Conservation (phyloP, 2,329 filamentous ascomycete genomes). For the Fusarium sp. region DNA sequence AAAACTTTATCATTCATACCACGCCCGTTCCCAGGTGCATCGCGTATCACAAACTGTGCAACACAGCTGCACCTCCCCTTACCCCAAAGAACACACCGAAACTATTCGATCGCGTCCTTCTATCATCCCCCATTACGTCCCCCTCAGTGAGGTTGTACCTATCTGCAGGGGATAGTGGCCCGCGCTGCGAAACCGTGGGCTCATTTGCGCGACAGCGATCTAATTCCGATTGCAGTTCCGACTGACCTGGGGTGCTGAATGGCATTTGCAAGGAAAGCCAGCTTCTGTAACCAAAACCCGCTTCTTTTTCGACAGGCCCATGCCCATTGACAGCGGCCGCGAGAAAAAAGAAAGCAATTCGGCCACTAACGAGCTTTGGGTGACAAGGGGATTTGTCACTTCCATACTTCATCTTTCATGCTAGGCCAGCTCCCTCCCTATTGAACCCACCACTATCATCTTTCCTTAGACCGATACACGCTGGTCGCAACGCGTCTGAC, state of each 20-base stretch:
- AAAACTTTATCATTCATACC: slow-evolving; percentile 24
- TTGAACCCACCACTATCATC: not conserved
- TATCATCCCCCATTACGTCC: not conserved
- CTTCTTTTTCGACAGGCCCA: slow-evolving; percentile 33
- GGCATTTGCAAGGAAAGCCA: slow-evolving; percentile 20
- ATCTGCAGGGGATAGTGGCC: slow-evolving; percentile 31
- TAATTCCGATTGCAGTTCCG: slow-evolving; percentile 6
- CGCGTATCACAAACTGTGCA: slow-evolving; percentile 28
- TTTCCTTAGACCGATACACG: slow-evolving; percentile 16
- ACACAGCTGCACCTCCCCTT: slow-evolving; percentile 15
- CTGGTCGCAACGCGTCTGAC: slow-evolving; percentile 16
- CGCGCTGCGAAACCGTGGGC: slow-evolving; percentile 33
- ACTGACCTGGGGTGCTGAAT: slow-evolving; percentile 32
- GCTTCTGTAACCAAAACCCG: slow-evolving; percentile 21
- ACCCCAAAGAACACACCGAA: not conserved
- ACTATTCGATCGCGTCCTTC: not conserved
- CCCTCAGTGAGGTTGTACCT: slow-evolving; percentile 14
- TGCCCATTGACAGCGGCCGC: slow-evolving; percentile 27
- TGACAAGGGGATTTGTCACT: slow-evolving; percentile 11
- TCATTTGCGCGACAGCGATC: slow-evolving; percentile 36
- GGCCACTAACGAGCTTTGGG: slow-evolving; percentile 14
- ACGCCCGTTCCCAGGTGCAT: slow-evolving; percentile 10
- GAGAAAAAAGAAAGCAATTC: slow-evolving; percentile 14
- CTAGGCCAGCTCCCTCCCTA: slow-evolving; percentile 5
- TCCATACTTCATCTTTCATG: not conserved